Evolutionary conservation across 2,329 filamentous ascomycete genomes (phyloP).

Genomic region (Diplodia scrobiculata): DNA sequence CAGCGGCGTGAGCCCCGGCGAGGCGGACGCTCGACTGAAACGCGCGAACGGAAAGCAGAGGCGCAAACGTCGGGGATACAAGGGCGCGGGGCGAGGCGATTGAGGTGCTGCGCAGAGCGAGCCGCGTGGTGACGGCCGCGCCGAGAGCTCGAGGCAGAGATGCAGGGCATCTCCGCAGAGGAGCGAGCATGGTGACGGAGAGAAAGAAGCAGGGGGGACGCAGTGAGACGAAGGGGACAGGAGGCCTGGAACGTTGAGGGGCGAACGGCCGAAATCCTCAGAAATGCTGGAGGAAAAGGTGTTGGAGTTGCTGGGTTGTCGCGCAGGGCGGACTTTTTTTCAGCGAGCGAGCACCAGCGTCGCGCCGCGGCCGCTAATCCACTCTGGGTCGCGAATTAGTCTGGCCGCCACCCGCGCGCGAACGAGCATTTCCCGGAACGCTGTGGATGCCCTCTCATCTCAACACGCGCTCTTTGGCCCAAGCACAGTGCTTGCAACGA

Average conservation of each 20-base stretch:
- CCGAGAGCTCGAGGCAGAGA: slow-evolving; percentile 39
- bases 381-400: neutral
- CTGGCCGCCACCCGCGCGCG: neutral
- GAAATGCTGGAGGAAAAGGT: slow-evolving; percentile 28
- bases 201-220: neutral
- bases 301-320: slow-evolving; percentile 1
- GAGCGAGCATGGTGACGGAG: slow-evolving; percentile 44
- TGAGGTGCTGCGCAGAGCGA: slow-evolving; percentile 14
- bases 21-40: slow-evolving; percentile 17
- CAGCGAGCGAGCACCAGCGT: slow-evolving; percentile 6
- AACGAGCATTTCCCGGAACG: neutral
- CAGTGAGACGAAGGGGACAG: neutral
- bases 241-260: too few relatives aligned
- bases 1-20: slow-evolving; percentile 30
- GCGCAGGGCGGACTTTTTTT: slow-evolving; percentile 19
- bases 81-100: neutral
- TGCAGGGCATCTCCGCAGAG: slow-evolving; percentile 47
- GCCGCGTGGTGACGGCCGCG: slow-evolving; percentile 24
- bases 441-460: neutral
- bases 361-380: slow-evolving; percentile 5
- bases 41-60: slow-evolving; percentile 8
- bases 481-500: neutral
- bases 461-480: neutral
- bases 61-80: neutral
- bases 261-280: slow-evolving; percentile 12